Percentiles rank a stretch among this genome's conserved stretches.
These are phyloP conservation scores for Drosera capensis DNA, from an alignment of 148 eudicot species.

Conservation along the genomic window DNA sequence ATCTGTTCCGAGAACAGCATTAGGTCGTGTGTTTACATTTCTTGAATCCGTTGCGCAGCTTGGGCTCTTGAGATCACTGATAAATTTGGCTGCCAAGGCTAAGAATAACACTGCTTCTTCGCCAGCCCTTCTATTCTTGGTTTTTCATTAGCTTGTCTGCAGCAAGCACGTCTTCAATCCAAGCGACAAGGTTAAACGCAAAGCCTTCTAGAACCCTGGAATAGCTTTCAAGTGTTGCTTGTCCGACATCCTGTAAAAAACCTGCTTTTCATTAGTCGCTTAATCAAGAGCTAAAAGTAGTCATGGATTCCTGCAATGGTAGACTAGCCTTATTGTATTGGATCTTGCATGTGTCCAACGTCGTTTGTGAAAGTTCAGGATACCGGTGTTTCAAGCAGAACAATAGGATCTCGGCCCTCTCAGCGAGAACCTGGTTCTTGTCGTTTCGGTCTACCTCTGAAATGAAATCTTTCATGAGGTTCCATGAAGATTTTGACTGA, in stretches of 20 bases:
- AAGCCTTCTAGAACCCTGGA: conserved; percentile 93
- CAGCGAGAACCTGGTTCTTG: conserved; percentile 63
- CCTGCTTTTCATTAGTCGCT: no score
- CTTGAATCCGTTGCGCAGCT: no score
- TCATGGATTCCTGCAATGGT: no score
- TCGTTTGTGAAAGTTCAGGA: conserved; percentile 91
- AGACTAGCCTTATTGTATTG: conserved; percentile 67
- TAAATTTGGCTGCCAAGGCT: no score
- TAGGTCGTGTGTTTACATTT: no score
- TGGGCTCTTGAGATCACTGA: no score
- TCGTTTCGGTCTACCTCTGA: conserved; percentile 52
- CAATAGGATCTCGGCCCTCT: conserved; percentile 57
- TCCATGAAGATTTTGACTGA: conserved; percentile 71
- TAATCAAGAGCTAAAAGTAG: no score
- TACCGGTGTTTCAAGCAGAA: conserved; percentile 68
- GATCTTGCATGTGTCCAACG: conserved; percentile 84
- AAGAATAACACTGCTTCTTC: no score
- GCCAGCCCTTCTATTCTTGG: conserved; percentile 16
- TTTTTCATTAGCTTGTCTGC: conserved; percentile 50
- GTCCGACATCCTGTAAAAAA: conserved; percentile 81
- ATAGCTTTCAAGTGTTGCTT: conserved; percentile 90
- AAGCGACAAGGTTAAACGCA: conserved; percentile 76
- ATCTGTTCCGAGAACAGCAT: no score
- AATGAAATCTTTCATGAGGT: conserved; percentile 46
- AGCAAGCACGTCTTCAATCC: conserved; percentile 78